Evolutionary conservation across 108 stramenopile species (phyloP), one percentile per base, ranked within the genome.

Genomic region (Cyclostephanos tholiformis): DNA sequence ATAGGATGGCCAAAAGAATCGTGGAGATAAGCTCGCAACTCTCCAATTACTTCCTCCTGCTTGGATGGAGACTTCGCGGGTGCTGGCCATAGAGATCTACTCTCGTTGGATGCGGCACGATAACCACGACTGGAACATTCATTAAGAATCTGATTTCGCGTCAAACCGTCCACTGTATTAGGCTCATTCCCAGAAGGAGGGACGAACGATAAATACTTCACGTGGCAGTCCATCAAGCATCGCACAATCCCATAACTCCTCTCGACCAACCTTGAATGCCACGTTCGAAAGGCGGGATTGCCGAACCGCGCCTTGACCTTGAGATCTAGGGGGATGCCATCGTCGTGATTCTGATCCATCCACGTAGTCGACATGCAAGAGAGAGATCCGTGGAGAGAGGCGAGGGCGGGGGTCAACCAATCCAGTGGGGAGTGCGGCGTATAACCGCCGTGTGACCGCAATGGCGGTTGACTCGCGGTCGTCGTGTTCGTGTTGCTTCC

Each of bases 1-100:
- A 83, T 82, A 6, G 90, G 84, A 75, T 97, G 93, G 12, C 96
- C 97, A 82, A 98, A 98, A 0, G 95, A 81, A 66, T 85, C 82
- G 65, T 87, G 82, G 12, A 98, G 70, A 71, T 98, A 98, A 2
- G 93, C 82, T 19, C 69, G 67, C 29, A 97, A 69, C 72, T 98
- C 95, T 2, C 60, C 51, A 22, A 90, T 85, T 38, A 84, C 74
- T 32, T 52, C 69, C 49, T 89, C 66, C 30, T 88, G 84, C n/a
- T 80, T 69, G 8, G 67, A 38, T 14, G 43, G 17, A 60, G 23
- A 13, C 7, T 38, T 48, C 22, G 27, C 62, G 52, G 17, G 57
- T n/a, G n/a, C n/a, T 30, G 35, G 46, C 26, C 20, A 63, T 66
- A 36, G 30, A 32, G 60, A 11, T 11, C 48, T 2, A 35, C 53